Conservation (phyloP, 1,139 yeast species). For the Candida albicans region DNA sequence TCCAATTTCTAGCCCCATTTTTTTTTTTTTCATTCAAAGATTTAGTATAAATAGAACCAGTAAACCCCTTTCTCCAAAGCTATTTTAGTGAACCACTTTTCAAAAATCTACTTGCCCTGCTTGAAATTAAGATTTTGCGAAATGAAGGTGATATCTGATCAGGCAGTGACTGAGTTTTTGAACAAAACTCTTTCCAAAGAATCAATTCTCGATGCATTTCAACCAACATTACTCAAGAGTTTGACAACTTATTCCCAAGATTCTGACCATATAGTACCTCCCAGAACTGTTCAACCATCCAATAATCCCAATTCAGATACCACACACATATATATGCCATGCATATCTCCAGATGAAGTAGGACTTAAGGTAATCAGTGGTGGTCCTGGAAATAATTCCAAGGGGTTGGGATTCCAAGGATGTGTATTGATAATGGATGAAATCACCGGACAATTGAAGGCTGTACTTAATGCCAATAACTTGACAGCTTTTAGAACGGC, state of each 20-base stretch:
- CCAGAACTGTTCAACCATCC: constrained; percentile 30
- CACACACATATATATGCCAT: constrained; percentile 66
- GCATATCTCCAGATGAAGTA: constrained; percentile 48
- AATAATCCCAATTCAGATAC: constrained; percentile 32
- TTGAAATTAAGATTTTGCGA: not conserved
- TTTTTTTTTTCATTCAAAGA: not conserved
- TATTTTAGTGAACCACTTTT: not conserved
- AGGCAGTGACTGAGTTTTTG: constrained; percentile 21
- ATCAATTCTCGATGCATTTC: constrained; percentile 24
- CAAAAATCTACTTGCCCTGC: not conserved
- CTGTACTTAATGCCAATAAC: constrained; percentile 57
- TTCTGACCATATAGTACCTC: constrained; percentile 36
- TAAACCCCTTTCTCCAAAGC: no score
- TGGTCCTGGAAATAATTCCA: constrained; percentile 35
- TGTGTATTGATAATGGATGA: constrained; percentile 51
- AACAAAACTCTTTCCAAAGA: constrained; percentile 18
- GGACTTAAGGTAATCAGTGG: constrained; percentile 53
- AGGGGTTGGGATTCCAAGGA: constrained; percentile 53
- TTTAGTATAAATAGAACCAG: no score
- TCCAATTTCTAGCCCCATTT: not conserved
- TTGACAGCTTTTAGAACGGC: constrained; percentile 73
- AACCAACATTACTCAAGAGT: constrained; percentile 28
- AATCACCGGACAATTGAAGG: constrained; percentile 49
- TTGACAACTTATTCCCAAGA: constrained; percentile 21
- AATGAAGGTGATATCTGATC: constrained; percentile 34